Base-by-base conservation (phyloP, 2,329 filamentous ascomycete species). In the Magnaporthiopsis incrustans region DNA sequence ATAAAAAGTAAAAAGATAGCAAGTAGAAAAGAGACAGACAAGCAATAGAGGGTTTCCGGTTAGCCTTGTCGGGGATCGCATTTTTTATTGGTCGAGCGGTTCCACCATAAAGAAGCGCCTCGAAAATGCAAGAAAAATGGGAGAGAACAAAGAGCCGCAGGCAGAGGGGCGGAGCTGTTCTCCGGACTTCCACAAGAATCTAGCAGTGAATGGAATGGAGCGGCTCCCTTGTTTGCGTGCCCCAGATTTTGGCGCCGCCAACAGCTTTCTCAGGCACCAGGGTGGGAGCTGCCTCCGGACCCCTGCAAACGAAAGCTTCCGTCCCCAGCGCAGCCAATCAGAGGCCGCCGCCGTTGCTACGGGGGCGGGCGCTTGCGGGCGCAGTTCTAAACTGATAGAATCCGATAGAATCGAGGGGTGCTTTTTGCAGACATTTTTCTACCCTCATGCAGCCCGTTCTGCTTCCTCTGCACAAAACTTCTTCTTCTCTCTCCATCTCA, bases 361-460 rank as follows among this genome's bases (percentile, higher is more conserved):
- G 44, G 44, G 22, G 44, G 44, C 44, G 44, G 44, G 44, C 44
- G 11, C 44, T 22, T 53, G 44, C 44, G 44, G 44, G 44, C 44
- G 44, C 44, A 53, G 44, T 67, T 66, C 68, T 69, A 71, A 68
- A 60, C 63, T 65, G 70, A 72, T 75, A 71, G 73, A 74, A 74
- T 70, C 72, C 68, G 70, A 67, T 74, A 65, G 73, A 75, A 75
- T 71, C 67, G 65, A 65, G 62, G 65, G 70, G 66, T 65, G 68
- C 65, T 64, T 67, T 53, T 53, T 25, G 44, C 44, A 53, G 44
- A 53, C 44, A 53, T 63, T 64, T 67, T 71, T 74, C 73, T 74
- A 74, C 71, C 68, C 72, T 68, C 44, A 53, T 53, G 44, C 44
- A 53, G 44, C 44, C 44, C 44, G 44, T 53, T 53, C 44, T 53